Evolutionary conservation across 306 rosid species (phyloP).

Genomic region (Datisca glomerata): DNA sequence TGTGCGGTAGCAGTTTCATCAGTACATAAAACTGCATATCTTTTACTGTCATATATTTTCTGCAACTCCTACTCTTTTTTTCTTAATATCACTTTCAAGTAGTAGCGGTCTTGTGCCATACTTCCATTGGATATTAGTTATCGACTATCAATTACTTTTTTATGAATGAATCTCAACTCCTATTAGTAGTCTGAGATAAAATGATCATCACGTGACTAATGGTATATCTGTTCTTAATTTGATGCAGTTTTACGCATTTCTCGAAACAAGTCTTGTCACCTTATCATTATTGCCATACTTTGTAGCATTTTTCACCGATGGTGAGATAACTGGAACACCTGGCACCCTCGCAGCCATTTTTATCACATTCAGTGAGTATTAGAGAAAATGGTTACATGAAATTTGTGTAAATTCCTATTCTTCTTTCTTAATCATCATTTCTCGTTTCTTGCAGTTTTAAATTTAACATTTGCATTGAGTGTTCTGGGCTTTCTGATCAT

Average conservation of each 20-base stretch:
- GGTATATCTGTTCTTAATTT: constrained; percentile 7
- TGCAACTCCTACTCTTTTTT: no score
- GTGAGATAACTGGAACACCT: constrained; percentile 40
- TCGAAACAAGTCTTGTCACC: constrained; percentile 55
- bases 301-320: constrained; percentile 47
- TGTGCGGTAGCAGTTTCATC: no score
- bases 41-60: no score
- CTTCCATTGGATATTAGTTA: no score
- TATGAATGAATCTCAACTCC: no score
- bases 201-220: no score
- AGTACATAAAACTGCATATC: no score
- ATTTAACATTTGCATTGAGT: constrained; percentile 47
- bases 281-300: constrained; percentile 46
- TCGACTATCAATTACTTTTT: no score
- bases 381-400: constrained; percentile 5
- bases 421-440: constrained; percentile 6
- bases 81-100: no score
- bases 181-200: no score
- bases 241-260: constrained; percentile 67
- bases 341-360: constrained; percentile 48
- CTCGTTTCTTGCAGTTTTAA: constrained; percentile 39
- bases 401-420: neutral
- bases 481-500: constrained; percentile 56
- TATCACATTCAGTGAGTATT: constrained; percentile 55
- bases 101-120: no score